phyloP scores from a whole-genome alignment of 306 rosid genomes.

The Cicer arietinum region DNA sequence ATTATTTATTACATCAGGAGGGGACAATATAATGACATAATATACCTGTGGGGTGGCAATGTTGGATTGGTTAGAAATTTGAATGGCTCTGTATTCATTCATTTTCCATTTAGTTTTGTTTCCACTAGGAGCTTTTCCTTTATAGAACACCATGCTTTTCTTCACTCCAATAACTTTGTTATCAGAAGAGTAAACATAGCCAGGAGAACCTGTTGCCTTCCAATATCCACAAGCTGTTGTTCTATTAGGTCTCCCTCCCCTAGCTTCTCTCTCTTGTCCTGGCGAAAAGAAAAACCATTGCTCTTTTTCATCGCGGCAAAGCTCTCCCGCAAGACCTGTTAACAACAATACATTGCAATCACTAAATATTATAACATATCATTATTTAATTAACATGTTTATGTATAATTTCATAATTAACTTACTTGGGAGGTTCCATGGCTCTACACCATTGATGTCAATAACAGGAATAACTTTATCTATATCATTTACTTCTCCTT shows the following conservation, averaged over 20 bases:
- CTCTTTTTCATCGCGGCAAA: slow-evolving; percentile 72
- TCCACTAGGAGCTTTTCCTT: slow-evolving; percentile 83
- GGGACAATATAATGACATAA: neutral
- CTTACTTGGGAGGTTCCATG: slow-evolving; percentile 78
- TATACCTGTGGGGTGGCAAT: slow-evolving; percentile 54
- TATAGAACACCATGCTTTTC: slow-evolving; percentile 88
- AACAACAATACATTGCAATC: slow-evolving; percentile 4
- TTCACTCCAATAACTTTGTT: slow-evolving; percentile 69
- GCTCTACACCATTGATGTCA: slow-evolving; percentile 67
- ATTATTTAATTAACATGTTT: too few relatives aligned
- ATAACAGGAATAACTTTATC: slow-evolving; percentile 66
- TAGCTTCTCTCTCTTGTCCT: slow-evolving; percentile 75
- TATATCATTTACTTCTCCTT: slow-evolving; percentile 50
- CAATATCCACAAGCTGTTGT: slow-evolving; percentile 81
- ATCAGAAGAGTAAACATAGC: slow-evolving; percentile 74
- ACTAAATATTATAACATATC: too few relatives aligned
- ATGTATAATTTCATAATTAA: too few relatives aligned
- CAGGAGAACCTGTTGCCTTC: slow-evolving; percentile 93
- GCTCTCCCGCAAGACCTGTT: slow-evolving; percentile 69
- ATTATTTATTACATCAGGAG: neutral
- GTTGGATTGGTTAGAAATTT: slow-evolving; percentile 38
- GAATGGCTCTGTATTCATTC: slow-evolving; percentile 87
- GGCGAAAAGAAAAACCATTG: slow-evolving; percentile 92
- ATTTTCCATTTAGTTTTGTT: slow-evolving; percentile 91
- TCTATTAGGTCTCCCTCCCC: slow-evolving; percentile 84